Percentiles rank a stretch among this genome's conserved stretches.
These are phyloP conservation scores for Lentinula boryana DNA, from an alignment of 768 basidiomycete species.

Conservation along the genomic window DNA sequence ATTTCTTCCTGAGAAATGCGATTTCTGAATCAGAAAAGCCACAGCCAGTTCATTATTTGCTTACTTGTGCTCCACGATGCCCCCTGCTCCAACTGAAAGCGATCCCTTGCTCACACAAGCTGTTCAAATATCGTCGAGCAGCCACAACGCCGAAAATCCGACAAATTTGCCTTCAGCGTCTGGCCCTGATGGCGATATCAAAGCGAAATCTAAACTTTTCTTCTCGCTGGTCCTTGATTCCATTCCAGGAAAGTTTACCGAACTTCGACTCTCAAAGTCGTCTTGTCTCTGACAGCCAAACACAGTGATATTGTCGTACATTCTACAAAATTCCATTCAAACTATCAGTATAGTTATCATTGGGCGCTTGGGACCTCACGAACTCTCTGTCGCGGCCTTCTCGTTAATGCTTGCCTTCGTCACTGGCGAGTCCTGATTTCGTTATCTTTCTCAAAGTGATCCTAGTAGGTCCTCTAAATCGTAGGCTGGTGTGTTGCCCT, in stretches of 20 bases:
- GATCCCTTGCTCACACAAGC: conserved; percentile 20
- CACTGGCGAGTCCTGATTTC: conserved; percentile 53
- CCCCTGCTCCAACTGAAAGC: conserved; percentile 19
- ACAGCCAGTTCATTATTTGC: neutral
- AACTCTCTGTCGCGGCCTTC: conserved; percentile 68
- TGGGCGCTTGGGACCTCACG: conserved; percentile 62
- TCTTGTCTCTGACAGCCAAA: conserved; percentile 1
- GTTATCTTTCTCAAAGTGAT: conserved; percentile 31
- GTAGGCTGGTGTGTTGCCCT: conserved; percentile 74
- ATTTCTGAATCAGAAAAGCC: neutral
- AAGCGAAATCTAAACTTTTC: conserved; percentile 26
- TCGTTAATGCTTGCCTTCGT: conserved; percentile 75
- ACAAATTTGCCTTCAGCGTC: conserved; percentile 14
- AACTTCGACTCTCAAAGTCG: neutral
- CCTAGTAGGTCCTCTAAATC: conserved; percentile 30
- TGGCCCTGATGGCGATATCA: conserved; percentile 5
- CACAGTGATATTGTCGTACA: conserved; percentile 63
- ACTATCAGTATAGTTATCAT: conserved; percentile 57
- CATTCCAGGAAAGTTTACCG: conserved; percentile 40
- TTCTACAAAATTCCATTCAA: conserved; percentile 70
- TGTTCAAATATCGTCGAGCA: neutral
- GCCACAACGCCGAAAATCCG: neutral
- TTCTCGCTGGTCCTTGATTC: conserved; percentile 49
- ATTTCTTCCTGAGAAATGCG: neutral
- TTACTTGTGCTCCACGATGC: neutral